These are phyloP conservation scores for Botrytis elliptica DNA, from an alignment of 2,329 filamentous ascomycete species.

Conservation along the genomic window DNA sequence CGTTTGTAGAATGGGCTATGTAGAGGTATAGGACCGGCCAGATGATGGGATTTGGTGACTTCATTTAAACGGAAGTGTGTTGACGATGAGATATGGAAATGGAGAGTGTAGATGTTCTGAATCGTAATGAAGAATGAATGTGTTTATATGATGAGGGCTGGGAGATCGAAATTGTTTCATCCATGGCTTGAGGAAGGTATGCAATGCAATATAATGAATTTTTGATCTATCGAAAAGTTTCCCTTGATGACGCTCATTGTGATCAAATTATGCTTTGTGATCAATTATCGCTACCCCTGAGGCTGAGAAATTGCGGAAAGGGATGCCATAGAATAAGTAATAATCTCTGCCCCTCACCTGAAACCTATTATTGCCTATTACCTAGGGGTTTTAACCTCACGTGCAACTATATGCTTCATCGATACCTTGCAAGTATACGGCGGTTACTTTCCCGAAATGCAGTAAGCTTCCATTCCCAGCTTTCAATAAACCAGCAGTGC, in stretches of 20 bases:
- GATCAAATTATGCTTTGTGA: neutral
- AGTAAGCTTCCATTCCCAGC: neutral
- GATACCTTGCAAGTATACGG: neutral
- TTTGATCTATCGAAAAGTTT: neutral
- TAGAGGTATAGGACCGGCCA: neutral
- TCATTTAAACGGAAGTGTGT: neutral
- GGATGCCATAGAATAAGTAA: neutral
- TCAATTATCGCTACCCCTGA: neutral
- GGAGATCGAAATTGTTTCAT: neutral
- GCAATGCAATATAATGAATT: conserved; percentile 8
- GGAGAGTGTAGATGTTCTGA: neutral
- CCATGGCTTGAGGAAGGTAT: neutral
- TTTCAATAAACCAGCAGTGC: neutral
- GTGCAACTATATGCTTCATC: neutral
- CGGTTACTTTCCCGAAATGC: too few relatives aligned
- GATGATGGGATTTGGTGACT: neutral
- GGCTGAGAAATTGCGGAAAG: neutral
- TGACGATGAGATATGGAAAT: neutral
- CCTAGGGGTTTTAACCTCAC: neutral
- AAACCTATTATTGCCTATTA: neutral
- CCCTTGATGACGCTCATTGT: neutral
- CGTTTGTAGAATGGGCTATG: neutral
- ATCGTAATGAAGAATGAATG: neutral
- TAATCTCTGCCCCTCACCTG: neutral
- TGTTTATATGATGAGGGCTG: neutral